Evolutionary conservation across 1,139 yeast species (phyloP), one percentile per base, ranked within the genome.

Genomic region (Zygosaccharomyces pseudobailii): DNA sequence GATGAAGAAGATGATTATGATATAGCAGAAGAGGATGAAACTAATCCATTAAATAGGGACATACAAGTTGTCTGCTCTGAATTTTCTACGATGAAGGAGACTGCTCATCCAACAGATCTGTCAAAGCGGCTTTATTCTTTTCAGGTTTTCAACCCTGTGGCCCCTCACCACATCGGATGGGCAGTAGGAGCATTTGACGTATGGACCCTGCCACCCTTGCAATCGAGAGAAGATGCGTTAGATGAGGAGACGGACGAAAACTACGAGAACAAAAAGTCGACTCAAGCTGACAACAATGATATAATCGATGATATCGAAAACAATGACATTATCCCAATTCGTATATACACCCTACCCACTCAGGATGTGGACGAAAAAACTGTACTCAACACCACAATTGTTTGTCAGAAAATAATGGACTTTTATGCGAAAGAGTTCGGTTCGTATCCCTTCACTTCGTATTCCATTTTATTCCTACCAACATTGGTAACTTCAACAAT

Each of bases 111-210:
- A 0, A 66, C 72, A 0, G 95, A 89, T 62, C 66, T 79, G 40
- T 75, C 84, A 2, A 87, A 87, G 61, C 92, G 88, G 56, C 76
- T 83, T 0, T 86, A 85, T 2, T 75, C 85, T 5, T 90, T 90
- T 74, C 87, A 87, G 33, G 75, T 92, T 22, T 84, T 82, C 61
- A 86, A 84, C 47, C 96, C 98, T 0, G 86, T 89, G 0, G 83
- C 95, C 42, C 89, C 98, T 0, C 97, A 90, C 56, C 97, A 90
- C 66, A 75, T 94, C n/a, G 97, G 97, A 0, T 92, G 96, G 84
- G 90, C 96, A 0, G 78, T 88, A 2, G 99, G 98, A 0, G 84
- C 96, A 4, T 94, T 92, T 66, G 82, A 82, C 72, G 52, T 74
- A 76, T 35, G 78, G 79, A 17, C 66, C 80, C 36, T 70, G 23